phyloP scores from a whole-genome alignment of 345 rosid genomes.

The Trapa incisa region DNA sequence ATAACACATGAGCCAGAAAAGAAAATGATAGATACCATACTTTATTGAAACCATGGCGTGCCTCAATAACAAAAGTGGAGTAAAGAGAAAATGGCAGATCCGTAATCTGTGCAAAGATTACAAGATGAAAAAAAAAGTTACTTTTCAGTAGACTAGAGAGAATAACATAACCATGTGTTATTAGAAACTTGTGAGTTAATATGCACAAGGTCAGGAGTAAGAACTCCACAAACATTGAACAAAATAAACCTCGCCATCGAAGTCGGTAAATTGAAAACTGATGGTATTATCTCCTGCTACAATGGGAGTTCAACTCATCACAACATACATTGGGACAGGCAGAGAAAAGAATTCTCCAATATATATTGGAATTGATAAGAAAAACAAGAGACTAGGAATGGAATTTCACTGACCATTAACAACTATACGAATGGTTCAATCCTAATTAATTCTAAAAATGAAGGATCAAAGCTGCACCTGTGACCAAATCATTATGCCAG shows the following conservation, averaged over 20 bases:
- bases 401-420: background rate
- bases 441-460: background rate
- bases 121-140: conserved; percentile 2
- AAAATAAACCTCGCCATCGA: background rate
- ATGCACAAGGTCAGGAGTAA: background rate
- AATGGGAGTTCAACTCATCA: background rate
- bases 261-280: background rate
- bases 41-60: conserved; percentile 96
- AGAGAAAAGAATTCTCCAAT: background rate
- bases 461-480: conserved; percentile 37
- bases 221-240: background rate
- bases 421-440: background rate
- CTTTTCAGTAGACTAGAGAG: background rate
- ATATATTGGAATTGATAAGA: background rate
- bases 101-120: conserved; percentile 56
- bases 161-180: background rate
- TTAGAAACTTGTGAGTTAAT: background rate
- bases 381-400: background rate
- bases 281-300: background rate
- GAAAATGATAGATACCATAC: conserved; percentile 28
- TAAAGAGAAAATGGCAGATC: conserved; percentile 93
- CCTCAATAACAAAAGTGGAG: conserved; percentile 95
- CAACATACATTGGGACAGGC: background rate
- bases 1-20: background rate
- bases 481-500: conserved; percentile 91